Evolutionary conservation across 441 rosid species (phyloP).

Genomic region (Mallotus japonicus): DNA sequence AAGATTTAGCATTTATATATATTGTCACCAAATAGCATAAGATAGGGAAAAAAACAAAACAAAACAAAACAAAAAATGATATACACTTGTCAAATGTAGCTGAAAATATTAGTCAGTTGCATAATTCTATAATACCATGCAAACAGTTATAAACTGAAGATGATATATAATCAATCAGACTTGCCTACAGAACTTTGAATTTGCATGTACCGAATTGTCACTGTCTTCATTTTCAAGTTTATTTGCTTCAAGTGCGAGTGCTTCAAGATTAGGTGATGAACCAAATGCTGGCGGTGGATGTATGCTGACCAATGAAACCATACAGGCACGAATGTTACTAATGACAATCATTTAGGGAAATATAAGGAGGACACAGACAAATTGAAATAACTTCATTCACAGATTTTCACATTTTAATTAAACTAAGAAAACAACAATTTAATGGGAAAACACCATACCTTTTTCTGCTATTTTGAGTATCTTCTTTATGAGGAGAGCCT

Average conservation of each 20-base stretch:
- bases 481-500: constrained; percentile 32
- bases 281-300: constrained; percentile 96
- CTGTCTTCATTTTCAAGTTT: constrained; percentile 50
- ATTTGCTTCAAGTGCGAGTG: constrained; percentile 50
- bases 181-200: constrained; percentile 64
- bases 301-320: constrained; percentile 49
- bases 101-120: not conserved
- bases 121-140: not conserved
- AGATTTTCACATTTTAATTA: not conserved
- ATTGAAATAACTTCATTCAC: not conserved
- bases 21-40: not conserved
- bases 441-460: constrained; percentile 41
- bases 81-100: not conserved
- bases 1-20: constrained; percentile 17
- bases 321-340: constrained; percentile 21
- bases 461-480: constrained; percentile 35
- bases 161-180: not conserved
- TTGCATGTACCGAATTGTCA: constrained; percentile 67
- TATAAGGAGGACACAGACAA: not conserved
- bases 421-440: not conserved
- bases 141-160: not conserved
- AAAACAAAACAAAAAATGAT: not conserved
- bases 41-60: not conserved
- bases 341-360: not conserved
- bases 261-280: constrained; percentile 73